Evolutionary conservation across 805 yeast species (phyloP).

Genomic region (Pichia occidentalis): DNA sequence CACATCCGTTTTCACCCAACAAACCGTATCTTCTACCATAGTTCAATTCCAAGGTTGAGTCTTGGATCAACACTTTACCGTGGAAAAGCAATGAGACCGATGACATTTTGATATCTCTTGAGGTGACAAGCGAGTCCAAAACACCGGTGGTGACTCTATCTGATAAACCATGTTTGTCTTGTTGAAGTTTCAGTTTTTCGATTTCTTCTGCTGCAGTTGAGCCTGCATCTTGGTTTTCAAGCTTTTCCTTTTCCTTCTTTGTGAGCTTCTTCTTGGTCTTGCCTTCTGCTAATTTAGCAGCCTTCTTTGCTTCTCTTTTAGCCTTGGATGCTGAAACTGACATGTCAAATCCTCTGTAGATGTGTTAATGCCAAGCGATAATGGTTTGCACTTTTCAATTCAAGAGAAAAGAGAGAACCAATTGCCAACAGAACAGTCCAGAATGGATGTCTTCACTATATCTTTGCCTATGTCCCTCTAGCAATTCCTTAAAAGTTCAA

Average conservation of each 20-base stretch:
- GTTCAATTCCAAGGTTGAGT: constrained; percentile 85
- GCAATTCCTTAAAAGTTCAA: too few species aligned
- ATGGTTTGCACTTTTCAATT: too few species aligned
- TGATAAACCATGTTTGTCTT: constrained; percentile 87
- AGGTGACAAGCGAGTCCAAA: constrained; percentile 76
- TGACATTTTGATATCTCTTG: constrained; percentile 88
- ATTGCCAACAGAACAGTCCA: too few species aligned
- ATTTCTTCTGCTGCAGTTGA: constrained; percentile 67
- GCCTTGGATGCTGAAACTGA: constrained; percentile 90
- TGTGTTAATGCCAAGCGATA: too few species aligned
- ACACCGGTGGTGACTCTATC: constrained; percentile 99
- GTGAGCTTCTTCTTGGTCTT: constrained; percentile 59
- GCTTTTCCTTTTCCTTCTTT: constrained; percentile 41
- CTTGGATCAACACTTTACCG: constrained; percentile 94
- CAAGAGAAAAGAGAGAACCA: too few species aligned
- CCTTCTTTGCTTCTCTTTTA: constrained; percentile 95
- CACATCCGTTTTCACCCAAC: constrained; percentile 98
- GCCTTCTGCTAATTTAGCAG: constrained; percentile 84
- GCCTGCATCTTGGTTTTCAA: constrained; percentile 44
- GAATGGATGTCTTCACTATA: too few species aligned
- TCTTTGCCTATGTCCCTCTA: too few species aligned
- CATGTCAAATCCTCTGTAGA: too few species aligned
- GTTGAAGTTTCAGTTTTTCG: constrained; percentile 83
- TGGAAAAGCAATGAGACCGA: constrained; percentile 91
- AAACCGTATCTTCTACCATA: constrained; percentile 97